Conservation (phyloP, 2,329 filamentous ascomycete species). For the Xylaria multiplex region DNA sequence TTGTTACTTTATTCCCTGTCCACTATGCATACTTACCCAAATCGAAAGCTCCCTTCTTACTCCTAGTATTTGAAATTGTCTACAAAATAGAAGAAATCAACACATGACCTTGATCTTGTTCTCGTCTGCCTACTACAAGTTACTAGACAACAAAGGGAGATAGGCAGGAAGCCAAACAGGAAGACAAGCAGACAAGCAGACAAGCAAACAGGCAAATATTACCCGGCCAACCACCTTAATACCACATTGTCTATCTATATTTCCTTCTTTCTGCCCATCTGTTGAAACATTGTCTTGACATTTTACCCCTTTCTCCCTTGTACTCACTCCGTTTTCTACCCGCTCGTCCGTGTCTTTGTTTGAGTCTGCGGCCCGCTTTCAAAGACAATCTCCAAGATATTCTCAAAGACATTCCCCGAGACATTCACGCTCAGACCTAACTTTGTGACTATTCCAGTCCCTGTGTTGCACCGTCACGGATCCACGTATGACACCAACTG, state of each 20-base stretch:
- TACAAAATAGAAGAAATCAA: background rate
- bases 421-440: background rate
- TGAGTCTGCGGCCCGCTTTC: background rate
- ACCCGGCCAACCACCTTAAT: background rate
- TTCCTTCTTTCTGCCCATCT: background rate
- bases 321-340: background rate
- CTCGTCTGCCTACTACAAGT: background rate
- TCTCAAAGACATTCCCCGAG: background rate
- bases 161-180: background rate
- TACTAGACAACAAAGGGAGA: background rate
- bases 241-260: background rate
- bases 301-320: background rate
- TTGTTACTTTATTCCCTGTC: background rate
- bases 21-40: background rate
- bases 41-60: too few species aligned
- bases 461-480: slow-evolving; percentile 8
- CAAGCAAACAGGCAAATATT: background rate
- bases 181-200: background rate
- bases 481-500: slow-evolving; percentile 25
- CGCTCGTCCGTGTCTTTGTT: slow-evolving; percentile 9
- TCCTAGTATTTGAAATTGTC: background rate
- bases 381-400: too few species aligned
- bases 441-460: slow-evolving; percentile 18
- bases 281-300: background rate
- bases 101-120: background rate